Percentiles rank a stretch among this genome's conserved stretches.
phyloP scores from a whole-genome alignment of 1,284 basidiomycete genomes.

The Cryptococcus maquisensis region DNA sequence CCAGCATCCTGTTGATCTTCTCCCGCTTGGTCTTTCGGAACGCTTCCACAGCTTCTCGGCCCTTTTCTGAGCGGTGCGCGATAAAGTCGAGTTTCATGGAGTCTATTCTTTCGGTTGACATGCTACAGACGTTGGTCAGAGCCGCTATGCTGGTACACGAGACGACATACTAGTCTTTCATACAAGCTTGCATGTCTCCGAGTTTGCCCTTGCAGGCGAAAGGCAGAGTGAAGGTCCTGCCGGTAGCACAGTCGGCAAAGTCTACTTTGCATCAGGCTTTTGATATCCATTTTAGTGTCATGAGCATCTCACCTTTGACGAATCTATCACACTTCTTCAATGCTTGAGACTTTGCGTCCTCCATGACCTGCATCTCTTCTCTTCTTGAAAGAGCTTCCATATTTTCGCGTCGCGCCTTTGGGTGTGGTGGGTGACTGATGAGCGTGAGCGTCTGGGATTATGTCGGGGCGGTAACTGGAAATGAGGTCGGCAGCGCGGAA shows the following conservation, averaged over 20 bases:
- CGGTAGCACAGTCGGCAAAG: conserved; percentile 76
- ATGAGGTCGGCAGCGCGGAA: no score
- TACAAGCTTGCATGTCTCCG: conserved; percentile 69
- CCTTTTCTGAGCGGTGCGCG: conserved; percentile 38
- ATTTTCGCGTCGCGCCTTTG: no score
- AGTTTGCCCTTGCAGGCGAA: conserved; percentile 74
- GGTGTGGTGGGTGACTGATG: no score
- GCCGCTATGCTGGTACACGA: not conserved
- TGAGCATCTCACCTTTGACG: conserved; percentile 60
- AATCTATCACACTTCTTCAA: conserved; percentile 70
- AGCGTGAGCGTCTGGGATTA: no score
- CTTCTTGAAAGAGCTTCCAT: conserved; percentile 84
- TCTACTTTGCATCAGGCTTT: conserved; percentile 50
- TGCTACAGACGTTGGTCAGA: conserved; percentile 16
- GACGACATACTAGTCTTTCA: conserved; percentile 67
- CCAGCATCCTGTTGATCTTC: conserved; percentile 28
- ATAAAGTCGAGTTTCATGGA: conserved; percentile 45
- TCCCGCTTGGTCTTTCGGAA: conserved; percentile 25
- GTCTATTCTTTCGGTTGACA: conserved; percentile 40
- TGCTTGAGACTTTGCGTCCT: conserved; percentile 73
- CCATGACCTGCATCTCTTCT: conserved; percentile 78
- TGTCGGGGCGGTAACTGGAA: no score
- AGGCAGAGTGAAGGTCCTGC: conserved; percentile 74
- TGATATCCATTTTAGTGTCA: not conserved
- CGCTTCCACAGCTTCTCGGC: conserved; percentile 32